Percentiles rank a stretch among this genome's conserved stretches.
phyloP scores from a whole-genome alignment of 768 basidiomycete species.

The Lentinula aciculospora region DNA sequence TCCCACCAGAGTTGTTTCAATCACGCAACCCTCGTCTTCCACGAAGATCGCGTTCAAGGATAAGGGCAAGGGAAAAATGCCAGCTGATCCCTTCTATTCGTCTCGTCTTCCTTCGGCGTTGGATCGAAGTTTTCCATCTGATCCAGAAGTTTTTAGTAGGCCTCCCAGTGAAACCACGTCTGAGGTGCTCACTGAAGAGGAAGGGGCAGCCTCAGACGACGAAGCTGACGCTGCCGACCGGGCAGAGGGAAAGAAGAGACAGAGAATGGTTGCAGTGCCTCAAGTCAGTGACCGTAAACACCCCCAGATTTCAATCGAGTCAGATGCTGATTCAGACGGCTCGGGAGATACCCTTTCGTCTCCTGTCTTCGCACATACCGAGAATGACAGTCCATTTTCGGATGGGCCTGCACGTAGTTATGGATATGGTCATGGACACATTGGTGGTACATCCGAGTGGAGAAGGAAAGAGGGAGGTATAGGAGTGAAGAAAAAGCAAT shows the following conservation, averaged over 20 bases:
- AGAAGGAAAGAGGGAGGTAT: neutral
- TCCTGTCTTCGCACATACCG: constrained; percentile 33
- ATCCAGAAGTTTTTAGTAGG: neutral
- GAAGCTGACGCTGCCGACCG: neutral
- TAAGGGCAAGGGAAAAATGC: neutral
- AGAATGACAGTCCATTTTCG: constrained; percentile 13
- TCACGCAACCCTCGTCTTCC: neutral
- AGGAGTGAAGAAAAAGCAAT: neutral
- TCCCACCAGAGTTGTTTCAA: neutral
- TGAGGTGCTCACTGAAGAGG: neutral
- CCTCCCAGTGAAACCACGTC: neutral
- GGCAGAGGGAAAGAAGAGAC: neutral
- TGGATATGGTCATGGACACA: constrained; percentile 4
- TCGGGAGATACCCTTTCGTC: constrained; percentile 24
- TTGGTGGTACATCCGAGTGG: neutral
- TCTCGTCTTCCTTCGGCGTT: neutral
- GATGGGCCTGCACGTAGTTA: neutral
- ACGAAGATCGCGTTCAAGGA: neutral
- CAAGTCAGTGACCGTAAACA: neutral
- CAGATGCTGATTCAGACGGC: constrained; percentile 7
- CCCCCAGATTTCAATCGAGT: neutral
- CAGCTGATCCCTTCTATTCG: neutral
- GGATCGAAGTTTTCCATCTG: neutral
- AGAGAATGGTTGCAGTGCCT: neutral
- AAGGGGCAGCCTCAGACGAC: neutral